A percentile compares a stretch with the other conserved stretches of the same genome.
Evolutionary conservation across 306 rosid genomes (phyloP).

Genomic region (Pterocarpus santalinus): DNA sequence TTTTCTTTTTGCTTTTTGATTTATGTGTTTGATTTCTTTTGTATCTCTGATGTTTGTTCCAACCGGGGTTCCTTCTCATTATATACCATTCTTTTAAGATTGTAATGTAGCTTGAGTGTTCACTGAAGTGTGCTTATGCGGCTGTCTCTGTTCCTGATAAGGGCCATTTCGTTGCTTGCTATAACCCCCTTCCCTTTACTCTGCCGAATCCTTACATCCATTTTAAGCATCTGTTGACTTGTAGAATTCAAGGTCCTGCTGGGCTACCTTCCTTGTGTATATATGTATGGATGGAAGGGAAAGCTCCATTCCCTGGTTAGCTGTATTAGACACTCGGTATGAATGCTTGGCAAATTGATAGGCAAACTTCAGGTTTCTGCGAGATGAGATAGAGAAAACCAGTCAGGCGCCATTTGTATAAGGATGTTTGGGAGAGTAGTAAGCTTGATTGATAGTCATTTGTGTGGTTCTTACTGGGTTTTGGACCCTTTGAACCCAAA

Average conservation of each 20-base stretch:
- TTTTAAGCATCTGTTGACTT: not conserved
- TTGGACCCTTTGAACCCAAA: not conserved
- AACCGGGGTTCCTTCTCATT: slow-evolving; percentile 14
- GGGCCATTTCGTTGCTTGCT: slow-evolving; percentile 36
- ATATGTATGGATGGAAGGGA: too few species aligned
- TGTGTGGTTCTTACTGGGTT: not conserved
- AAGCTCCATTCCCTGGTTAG: too few species aligned
- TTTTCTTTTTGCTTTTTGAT: slow-evolving; percentile 40
- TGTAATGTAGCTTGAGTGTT: slow-evolving; percentile 17
- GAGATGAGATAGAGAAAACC: not conserved
- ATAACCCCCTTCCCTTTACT: slow-evolving; percentile 1
- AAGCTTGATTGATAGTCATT: not conserved
- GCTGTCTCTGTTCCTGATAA: slow-evolving; percentile 24
- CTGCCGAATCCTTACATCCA: not conserved
- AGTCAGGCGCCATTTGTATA: not conserved
- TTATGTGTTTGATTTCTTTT: slow-evolving; percentile 33
- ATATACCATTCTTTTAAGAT: slow-evolving; percentile 23
- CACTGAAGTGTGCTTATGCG: not conserved
- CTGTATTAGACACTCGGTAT: not conserved
- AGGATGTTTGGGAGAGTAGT: not conserved
- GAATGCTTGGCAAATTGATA: slow-evolving; percentile 16
- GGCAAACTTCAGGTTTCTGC: not conserved
- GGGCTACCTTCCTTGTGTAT: not conserved
- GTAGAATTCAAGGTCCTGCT: too few species aligned
- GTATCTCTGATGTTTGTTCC: slow-evolving; percentile 18